These are phyloP conservation scores for Kodamaea neixiangensis DNA, from an alignment of 805 yeast genomes.

Conservation along the genomic window DNA sequence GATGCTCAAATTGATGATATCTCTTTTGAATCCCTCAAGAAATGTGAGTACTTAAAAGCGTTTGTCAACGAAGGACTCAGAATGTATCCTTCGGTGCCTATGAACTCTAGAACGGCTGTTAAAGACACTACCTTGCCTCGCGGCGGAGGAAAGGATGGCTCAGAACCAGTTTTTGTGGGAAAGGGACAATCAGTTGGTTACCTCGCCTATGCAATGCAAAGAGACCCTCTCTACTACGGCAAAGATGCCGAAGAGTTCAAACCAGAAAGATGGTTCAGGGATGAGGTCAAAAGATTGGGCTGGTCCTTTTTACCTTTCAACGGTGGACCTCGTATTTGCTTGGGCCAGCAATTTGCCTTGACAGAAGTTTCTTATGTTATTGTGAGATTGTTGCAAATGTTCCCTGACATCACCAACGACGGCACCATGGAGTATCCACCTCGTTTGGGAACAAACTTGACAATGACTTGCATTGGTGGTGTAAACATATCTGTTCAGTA, in stretches of 20 bases:
- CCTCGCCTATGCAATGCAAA: slow-evolving; percentile 42
- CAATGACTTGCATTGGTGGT: neutral
- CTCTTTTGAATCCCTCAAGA: slow-evolving; percentile 40
- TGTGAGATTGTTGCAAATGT: slow-evolving; percentile 21
- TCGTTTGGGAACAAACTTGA: slow-evolving; percentile 1
- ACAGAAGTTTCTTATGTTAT: slow-evolving; percentile 23
- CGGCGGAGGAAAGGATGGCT: slow-evolving; percentile 32
- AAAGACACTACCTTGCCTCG: slow-evolving; percentile 25
- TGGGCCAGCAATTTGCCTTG: slow-evolving; percentile 28
- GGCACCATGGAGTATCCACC: slow-evolving; percentile 6
- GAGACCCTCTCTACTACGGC: slow-evolving; percentile 33
- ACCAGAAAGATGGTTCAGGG: slow-evolving; percentile 39
- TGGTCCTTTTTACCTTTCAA: slow-evolving; percentile 26
- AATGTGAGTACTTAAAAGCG: slow-evolving; percentile 40
- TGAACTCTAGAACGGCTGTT: slow-evolving; percentile 22
- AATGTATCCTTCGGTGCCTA: slow-evolving; percentile 34
- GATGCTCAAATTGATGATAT: slow-evolving; percentile 30
- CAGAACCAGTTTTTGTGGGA: slow-evolving; percentile 24
- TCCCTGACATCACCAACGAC: slow-evolving; percentile 9
- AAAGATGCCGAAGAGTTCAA: slow-evolving; percentile 32
- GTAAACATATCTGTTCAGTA: slow-evolving; percentile 3
- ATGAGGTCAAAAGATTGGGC: slow-evolving; percentile 15
- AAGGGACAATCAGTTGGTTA: slow-evolving; percentile 47
- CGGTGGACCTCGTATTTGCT: slow-evolving; percentile 26
- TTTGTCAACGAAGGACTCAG: slow-evolving; percentile 39